Percentiles rank a stretch among this genome's conserved stretches.
phyloP scores from a whole-genome alignment of 345 rosid genomes.

The Xanthoceras sorbifolium region DNA sequence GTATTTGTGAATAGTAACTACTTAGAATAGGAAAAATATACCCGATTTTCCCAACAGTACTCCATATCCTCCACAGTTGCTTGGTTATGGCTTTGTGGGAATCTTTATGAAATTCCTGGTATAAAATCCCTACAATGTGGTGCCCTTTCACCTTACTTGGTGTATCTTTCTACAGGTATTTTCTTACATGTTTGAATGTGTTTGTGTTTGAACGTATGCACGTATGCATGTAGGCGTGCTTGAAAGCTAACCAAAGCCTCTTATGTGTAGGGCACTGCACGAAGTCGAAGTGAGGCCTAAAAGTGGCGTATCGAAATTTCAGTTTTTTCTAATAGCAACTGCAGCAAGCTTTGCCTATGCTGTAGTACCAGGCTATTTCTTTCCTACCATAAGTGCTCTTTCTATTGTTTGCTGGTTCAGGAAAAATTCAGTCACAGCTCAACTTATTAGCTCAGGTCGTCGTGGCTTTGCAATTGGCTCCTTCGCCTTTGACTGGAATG shows the following conservation, averaged over 20 bases:
- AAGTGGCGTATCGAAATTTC: constrained; percentile 22
- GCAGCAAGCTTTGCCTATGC: constrained; percentile 32
- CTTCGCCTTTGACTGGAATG: constrained; percentile 5
- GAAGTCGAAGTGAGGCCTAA: constrained; percentile 28
- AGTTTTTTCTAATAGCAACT: constrained; percentile 28
- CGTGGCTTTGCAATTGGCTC: constrained; percentile 16
- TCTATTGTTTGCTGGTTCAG: constrained; percentile 26
- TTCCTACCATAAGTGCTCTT: constrained; percentile 21
- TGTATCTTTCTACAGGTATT: constrained; percentile 32
- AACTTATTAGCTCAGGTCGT: constrained; percentile 12
- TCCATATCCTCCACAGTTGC: no score
- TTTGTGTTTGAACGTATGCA: not conserved
- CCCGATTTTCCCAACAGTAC: no score
- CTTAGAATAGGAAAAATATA: no score
- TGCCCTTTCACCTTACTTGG: constrained; percentile 32
- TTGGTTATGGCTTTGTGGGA: constrained; percentile 39
- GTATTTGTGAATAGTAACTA: no score
- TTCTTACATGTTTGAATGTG: not conserved
- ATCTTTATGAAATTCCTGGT: constrained; percentile 26
- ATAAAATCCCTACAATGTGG: constrained; percentile 36
- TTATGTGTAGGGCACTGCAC: constrained; percentile 30
- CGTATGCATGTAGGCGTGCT: no score
- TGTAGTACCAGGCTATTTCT: constrained; percentile 28
- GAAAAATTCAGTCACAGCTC: constrained; percentile 1
- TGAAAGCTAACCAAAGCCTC: not conserved